phyloP scores from a whole-genome alignment of 2,329 filamentous ascomycete genomes.

The Pyricularia pennisetigena region DNA sequence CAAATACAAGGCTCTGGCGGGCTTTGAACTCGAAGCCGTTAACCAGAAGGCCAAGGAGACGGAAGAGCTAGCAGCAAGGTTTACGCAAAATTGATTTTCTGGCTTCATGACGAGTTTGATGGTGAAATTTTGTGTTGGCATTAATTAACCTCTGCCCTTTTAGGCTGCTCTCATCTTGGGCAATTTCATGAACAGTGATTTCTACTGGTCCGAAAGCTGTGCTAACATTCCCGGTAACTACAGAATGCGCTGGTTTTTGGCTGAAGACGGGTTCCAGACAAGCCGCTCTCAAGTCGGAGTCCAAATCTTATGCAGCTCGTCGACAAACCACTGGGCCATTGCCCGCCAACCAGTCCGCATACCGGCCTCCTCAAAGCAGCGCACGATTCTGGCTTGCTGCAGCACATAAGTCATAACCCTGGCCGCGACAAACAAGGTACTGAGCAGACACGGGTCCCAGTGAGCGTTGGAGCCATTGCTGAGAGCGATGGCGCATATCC shows the following conservation, averaged over 20 bases:
- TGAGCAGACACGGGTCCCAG: constrained; percentile 38
- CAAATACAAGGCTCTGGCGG: neutral
- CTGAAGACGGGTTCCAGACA: neutral
- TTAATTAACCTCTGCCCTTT: neutral
- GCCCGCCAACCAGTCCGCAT: constrained; percentile 12
- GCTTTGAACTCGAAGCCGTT: neutral
- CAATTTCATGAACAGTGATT: neutral
- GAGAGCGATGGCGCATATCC: constrained; percentile 37
- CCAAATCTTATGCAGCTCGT: neutral
- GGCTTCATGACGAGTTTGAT: neutral
- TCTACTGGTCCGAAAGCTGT: neutral
- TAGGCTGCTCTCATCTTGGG: neutral
- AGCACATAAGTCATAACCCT: constrained; percentile 35
- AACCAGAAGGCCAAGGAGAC: constrained; percentile 5
- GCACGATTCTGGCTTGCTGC: constrained; percentile 32
- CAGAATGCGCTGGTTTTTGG: neutral
- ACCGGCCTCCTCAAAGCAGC: constrained; percentile 26
- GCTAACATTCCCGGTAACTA: neutral
- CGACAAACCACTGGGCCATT: neutral
- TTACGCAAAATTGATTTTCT: neutral
- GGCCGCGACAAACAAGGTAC: constrained; percentile 33
- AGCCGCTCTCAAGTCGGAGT: neutral
- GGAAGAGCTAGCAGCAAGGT: constrained; percentile 2
- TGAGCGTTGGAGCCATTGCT: constrained; percentile 31
- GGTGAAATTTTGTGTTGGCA: neutral